These are phyloP conservation scores for Cajanus cajan DNA, from an alignment of 306 rosid genomes.

Conservation along the genomic window DNA sequence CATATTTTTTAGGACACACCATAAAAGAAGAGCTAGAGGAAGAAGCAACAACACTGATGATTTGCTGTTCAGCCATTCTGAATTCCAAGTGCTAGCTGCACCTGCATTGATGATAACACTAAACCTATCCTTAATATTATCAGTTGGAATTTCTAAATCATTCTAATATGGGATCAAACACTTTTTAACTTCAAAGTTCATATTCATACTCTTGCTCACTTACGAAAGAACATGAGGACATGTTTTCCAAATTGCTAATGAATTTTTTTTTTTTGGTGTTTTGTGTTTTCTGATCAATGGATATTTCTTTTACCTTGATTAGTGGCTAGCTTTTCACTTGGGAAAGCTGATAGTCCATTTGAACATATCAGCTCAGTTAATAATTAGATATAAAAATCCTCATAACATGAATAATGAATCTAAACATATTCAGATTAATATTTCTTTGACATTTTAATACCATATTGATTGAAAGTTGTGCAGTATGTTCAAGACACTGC, in stretches of 20 bases:
- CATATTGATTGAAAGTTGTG: too few relatives aligned
- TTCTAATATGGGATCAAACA: too few relatives aligned
- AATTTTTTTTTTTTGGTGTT: not conserved
- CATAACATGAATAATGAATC: not conserved
- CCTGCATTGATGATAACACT: not conserved
- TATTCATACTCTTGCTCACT: too few relatives aligned
- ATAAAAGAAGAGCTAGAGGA: not conserved
- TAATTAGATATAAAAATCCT: not conserved
- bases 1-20: not conserved
- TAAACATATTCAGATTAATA: too few relatives aligned
- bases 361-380: not conserved
- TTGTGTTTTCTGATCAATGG: not conserved
- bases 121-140: not conserved
- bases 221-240: too few relatives aligned
- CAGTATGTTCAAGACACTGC: too few relatives aligned
- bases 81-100: not conserved
- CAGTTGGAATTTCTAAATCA: too few relatives aligned
- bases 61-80: not conserved
- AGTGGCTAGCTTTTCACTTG: not conserved
- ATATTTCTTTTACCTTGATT: not conserved
- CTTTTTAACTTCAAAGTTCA: too few relatives aligned
- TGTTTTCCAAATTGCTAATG: too few relatives aligned
- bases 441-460: too few relatives aligned
- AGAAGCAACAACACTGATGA: not conserved
- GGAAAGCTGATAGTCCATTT: not conserved